phyloP scores from a whole-genome alignment of 176 grass and related monocot genomes.

The Zoysia japonica region DNA sequence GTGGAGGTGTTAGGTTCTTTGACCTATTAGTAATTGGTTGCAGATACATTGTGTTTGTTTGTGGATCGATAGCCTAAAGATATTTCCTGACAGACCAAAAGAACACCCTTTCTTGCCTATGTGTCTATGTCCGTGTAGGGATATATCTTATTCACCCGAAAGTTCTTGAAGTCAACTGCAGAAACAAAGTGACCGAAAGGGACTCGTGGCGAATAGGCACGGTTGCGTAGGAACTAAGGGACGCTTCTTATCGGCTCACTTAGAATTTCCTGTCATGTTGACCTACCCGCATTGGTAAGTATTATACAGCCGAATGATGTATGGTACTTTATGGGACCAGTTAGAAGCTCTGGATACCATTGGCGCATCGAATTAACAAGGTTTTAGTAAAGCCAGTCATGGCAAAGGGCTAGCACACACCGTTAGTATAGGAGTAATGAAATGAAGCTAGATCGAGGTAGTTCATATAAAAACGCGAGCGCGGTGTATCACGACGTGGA shows the following conservation, averaged over 20 bases:
- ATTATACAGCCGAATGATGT: constrained; percentile 32
- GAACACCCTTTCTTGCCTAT: background rate
- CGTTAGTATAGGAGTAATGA: background rate
- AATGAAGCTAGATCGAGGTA: background rate
- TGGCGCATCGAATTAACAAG: constrained; percentile 14
- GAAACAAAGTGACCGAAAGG: constrained; percentile 36
- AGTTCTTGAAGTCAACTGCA: constrained; percentile 41
- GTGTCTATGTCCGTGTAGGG: background rate
- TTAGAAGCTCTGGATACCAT: background rate
- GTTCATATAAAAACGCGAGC: constrained; percentile 17
- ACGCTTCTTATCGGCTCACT: background rate
- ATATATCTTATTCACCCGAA: constrained; percentile 7
- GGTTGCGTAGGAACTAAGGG: constrained; percentile 49
- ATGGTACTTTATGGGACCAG: background rate
- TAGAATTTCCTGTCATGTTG: constrained; percentile 32
- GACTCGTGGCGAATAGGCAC: constrained; percentile 23
- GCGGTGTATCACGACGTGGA: constrained; percentile 50
- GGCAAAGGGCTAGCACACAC: constrained; percentile 23
- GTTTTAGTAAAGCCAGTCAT: background rate
- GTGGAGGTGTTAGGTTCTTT: constrained; percentile 37
- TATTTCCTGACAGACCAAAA: background rate
- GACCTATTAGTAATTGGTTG: background rate
- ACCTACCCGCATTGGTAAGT: constrained; percentile 38
- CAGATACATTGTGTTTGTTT: constrained; percentile 8
- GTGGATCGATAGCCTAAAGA: background rate